These are phyloP conservation scores for Aspergillus quadricinctus DNA, from an alignment of 2,329 filamentous ascomycete species.

Conservation along the genomic window DNA sequence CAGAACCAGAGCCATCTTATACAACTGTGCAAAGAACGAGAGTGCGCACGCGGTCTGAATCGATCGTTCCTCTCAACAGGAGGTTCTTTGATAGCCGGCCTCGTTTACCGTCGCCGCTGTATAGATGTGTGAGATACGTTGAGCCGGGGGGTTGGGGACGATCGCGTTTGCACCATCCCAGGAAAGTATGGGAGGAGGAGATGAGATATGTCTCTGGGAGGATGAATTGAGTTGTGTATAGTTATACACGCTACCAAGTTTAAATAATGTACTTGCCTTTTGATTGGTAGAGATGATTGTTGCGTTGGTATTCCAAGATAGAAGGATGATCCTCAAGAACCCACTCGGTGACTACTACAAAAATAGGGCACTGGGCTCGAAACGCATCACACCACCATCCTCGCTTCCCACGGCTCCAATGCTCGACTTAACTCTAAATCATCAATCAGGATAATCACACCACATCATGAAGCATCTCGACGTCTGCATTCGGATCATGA, in stretches of 20 bases:
- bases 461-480: background rate
- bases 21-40: background rate
- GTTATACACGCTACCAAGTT: background rate
- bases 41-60: background rate
- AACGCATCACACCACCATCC: background rate
- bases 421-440: background rate
- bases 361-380: background rate
- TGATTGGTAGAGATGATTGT: background rate
- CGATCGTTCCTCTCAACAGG: background rate
- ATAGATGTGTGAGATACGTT: slow-evolving; percentile 9
- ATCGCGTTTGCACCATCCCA: background rate
- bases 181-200: slow-evolving; percentile 7
- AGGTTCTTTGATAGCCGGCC: slow-evolving; percentile 1
- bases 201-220: slow-evolving; percentile 15
- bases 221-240: background rate
- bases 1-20: background rate
- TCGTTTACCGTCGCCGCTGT: background rate
- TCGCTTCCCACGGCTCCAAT: background rate
- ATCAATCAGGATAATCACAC: background rate
- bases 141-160: slow-evolving; percentile 7
- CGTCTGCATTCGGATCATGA: slow-evolving; percentile 22
- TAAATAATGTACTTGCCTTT: background rate
- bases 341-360: background rate
- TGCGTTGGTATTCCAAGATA: background rate
- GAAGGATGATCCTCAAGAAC: background rate